phyloP scores from a whole-genome alignment of 768 basidiomycete species.

The Boletellus ananas region DNA sequence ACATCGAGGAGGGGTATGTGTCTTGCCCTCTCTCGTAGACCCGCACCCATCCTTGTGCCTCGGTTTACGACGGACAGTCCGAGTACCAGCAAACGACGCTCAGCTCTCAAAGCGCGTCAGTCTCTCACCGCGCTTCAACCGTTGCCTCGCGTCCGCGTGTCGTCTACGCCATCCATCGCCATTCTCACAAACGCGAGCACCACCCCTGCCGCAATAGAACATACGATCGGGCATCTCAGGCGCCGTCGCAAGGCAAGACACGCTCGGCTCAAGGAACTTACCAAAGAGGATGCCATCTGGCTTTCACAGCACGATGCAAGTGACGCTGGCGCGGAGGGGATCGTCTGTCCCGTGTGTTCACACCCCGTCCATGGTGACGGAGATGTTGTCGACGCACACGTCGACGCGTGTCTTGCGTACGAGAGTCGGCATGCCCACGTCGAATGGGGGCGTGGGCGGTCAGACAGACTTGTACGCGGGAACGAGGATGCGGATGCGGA shows the following conservation, averaged over 20 bases:
- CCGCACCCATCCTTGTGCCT: constrained; percentile 30
- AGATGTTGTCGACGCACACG: constrained; percentile 74
- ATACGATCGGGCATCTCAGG: constrained; percentile 60
- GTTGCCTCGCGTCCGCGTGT: constrained; percentile 22
- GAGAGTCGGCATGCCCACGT: constrained; percentile 40
- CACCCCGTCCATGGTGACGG: constrained; percentile 56
- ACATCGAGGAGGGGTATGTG: constrained; percentile 54
- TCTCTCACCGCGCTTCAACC: constrained; percentile 31
- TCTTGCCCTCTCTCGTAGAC: constrained; percentile 2
- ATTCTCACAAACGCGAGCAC: constrained; percentile 19
- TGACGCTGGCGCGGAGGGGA: constrained; percentile 34
- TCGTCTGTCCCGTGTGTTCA: constrained; percentile 70
- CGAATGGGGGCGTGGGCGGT: constrained; percentile 25
- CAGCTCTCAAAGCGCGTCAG: constrained; percentile 43
- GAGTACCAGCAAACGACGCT: constrained; percentile 32
- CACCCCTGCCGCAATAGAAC: constrained; percentile 37
- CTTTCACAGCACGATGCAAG: constrained; percentile 15
- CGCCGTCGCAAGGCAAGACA: constrained; percentile 68
- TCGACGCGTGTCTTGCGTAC: constrained; percentile 74
- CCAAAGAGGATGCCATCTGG: constrained; percentile 52
- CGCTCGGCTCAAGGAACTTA: constrained; percentile 61
- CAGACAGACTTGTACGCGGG: constrained; percentile 29
- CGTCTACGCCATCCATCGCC: constrained; percentile 12
- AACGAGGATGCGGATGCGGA: constrained; percentile 33
- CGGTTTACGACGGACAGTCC: constrained; percentile 25